Evolutionary conservation across 768 basidiomycete genomes (phyloP).

Genomic region (Lactarius quietus): DNA sequence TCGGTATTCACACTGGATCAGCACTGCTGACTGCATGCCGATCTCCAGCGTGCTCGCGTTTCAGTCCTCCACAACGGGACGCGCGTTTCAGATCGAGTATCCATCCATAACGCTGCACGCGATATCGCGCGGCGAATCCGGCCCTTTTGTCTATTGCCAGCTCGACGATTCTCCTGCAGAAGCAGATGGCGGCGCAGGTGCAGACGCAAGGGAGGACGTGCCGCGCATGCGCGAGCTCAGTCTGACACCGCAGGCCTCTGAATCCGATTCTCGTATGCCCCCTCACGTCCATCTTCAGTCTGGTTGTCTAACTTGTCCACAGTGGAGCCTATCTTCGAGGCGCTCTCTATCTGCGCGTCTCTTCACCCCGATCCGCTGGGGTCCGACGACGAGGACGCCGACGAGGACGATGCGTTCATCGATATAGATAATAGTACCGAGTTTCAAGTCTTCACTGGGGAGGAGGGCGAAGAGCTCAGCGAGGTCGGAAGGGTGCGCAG

Average conservation of each 20-base stretch:
- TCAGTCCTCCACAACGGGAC: slow-evolving; percentile 60
- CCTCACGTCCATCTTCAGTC: slow-evolving; percentile 3
- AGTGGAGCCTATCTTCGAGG: slow-evolving; percentile 86
- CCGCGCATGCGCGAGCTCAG: slow-evolving; percentile 73
- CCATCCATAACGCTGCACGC: slow-evolving; percentile 93
- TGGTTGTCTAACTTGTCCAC: neutral
- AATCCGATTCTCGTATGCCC: slow-evolving; percentile 55
- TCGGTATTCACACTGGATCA: slow-evolving; percentile 21
- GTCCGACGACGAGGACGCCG: slow-evolving; percentile 42
- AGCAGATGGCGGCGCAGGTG: slow-evolving; percentile 29
- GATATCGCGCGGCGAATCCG: slow-evolving; percentile 64
- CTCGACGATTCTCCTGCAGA: slow-evolving; percentile 63
- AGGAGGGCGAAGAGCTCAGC: slow-evolving; percentile 69
- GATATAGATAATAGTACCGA: slow-evolving; percentile 37
- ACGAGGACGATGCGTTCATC: slow-evolving; percentile 50
- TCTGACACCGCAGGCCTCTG: slow-evolving; percentile 60
- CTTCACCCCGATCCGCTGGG: slow-evolving; percentile 68
- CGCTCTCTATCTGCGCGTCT: slow-evolving; percentile 81
- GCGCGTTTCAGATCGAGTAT: slow-evolving; percentile 83
- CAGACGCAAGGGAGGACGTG: slow-evolving; percentile 43
- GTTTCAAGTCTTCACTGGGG: slow-evolving; percentile 55
- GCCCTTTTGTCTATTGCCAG: slow-evolving; percentile 88
- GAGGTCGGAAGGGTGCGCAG: slow-evolving; percentile 93
- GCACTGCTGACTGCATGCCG: neutral
- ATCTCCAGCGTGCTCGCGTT: slow-evolving; percentile 65